Evolutionary conservation across 2,329 filamentous ascomycete genomes (phyloP).

Genomic region (Penicillium hesseltinei): DNA sequence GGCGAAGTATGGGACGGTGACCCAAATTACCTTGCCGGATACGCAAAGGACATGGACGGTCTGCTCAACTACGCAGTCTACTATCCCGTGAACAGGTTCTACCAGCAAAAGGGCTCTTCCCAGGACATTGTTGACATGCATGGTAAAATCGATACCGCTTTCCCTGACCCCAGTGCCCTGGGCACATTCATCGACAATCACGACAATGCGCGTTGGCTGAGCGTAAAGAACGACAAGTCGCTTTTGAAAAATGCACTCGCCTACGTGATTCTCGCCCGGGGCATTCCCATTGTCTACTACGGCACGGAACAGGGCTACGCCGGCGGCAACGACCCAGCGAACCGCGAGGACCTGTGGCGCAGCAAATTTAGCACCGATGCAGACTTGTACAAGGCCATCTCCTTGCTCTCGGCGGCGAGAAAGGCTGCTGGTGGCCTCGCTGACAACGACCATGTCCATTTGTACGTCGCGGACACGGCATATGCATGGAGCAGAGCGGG

Average conservation of each 20-base stretch:
- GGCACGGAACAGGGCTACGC: neutral
- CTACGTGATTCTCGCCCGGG: neutral
- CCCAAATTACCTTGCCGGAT: neutral
- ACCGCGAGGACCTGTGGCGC: neutral
- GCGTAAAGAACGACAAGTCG: neutral
- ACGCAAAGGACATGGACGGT: neutral
- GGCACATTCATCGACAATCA: neutral
- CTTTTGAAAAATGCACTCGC: neutral
- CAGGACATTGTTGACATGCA: neutral
- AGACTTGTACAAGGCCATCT: neutral
- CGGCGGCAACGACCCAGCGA: neutral
- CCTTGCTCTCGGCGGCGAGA: neutral
- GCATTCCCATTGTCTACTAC: neutral
- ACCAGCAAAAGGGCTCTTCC: neutral
- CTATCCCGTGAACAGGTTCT: neutral
- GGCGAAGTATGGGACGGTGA: neutral
- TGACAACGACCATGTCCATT: neutral
- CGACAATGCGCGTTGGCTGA: neutral
- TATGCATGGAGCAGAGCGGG: neutral
- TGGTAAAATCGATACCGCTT: neutral
- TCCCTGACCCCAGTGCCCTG: neutral
- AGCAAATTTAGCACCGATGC: neutral
- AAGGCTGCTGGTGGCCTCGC: neutral
- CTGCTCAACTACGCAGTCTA: neutral
- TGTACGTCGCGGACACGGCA: neutral